Evolutionary conservation across 2,329 filamentous ascomycete species (phyloP).

Genomic region (Calonectria pseudoreteaudii): DNA sequence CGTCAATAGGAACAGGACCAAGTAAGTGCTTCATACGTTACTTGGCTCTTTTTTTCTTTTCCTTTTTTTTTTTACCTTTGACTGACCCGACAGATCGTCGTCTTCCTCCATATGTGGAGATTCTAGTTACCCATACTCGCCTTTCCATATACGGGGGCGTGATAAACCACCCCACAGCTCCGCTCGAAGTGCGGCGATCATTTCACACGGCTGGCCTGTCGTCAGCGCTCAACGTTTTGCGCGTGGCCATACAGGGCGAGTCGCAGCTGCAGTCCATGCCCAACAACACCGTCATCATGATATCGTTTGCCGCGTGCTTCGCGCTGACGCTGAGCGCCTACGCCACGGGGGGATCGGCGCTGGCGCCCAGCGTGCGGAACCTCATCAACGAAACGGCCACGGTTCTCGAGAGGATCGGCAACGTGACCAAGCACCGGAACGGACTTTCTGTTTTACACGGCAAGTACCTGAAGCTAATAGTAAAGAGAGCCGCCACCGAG

Average conservation of each 20-base stretch:
- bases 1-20: conserved; percentile 65
- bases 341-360: conserved; percentile 65
- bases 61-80: background rate
- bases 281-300: conserved; percentile 84
- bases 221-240: conserved; percentile 79
- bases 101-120: conserved; percentile 80
- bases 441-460: conserved; percentile 70
- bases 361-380: conserved; percentile 72
- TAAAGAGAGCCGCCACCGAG: conserved; percentile 50
- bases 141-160: conserved; percentile 81
- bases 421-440: conserved; percentile 73
- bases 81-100: conserved; percentile 54
- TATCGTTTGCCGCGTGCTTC: conserved; percentile 79
- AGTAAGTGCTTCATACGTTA: conserved; percentile 48
- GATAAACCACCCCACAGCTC: conserved; percentile 79
- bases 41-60: too few species aligned
- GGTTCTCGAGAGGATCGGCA: conserved; percentile 77
- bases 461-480: conserved; percentile 58
- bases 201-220: conserved; percentile 79
- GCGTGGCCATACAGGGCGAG: conserved; percentile 79
- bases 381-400: conserved; percentile 76
- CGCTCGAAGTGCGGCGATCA: conserved; percentile 76
- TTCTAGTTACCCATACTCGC: conserved; percentile 78
- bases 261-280: conserved; percentile 79
- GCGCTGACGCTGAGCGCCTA: conserved; percentile 73